Base-by-base conservation (phyloP, 23 red algal species). In the Cyanidium caldarium region DNA sequence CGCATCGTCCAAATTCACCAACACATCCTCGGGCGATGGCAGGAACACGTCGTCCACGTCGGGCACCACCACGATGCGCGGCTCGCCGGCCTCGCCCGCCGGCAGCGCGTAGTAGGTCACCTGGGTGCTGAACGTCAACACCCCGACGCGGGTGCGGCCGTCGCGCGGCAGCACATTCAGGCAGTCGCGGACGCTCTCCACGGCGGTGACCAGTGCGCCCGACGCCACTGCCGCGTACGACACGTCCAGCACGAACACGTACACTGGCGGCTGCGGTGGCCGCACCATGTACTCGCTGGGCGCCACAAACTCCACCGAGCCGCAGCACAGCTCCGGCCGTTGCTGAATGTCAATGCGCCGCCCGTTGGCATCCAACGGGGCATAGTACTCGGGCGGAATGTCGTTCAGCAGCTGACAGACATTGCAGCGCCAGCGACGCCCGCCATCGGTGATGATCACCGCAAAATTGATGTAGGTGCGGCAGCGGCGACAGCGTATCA, bases 211-310 rank as follows among this genome's bases (percentile, higher is more conserved):
- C 35, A 98, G 68, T 20, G 78, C 80, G 25, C 92, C 92, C 3
- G 76, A 86, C 20, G 44, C 51, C 10, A 82, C 56, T 1, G 83
- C 43, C 19, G 79, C 78, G 21, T 77, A 68, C n/a, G 92, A 87
- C 34, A 74, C 78, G 45, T 98, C 92, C 33, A 98, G 33, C 10
- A 98, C 80, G 66, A 98, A 98, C n/a, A 98, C 70, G 72, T 98
- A 98, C 3, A 89, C 79, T 10, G 92, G 92, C 14, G 84, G 92
- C 84, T 87, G 87, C 45, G 92, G 92, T 7, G 92, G 92, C 17
- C 92, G 80, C 30, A 98, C 84, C 92, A 98, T 98, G 42, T 98
- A 98, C 57, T 98, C 84, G 1, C 83, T 80, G 44, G 92, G 92
- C 12, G 92, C 92, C 21, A 89, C 92, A 79, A 98, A 85, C 46